Evolutionary conservation across 225 moss, liverwort and hornwort species (phyloP), one percentile per base, ranked within the genome.

Genomic region (Pseudoscleropodium purum): DNA sequence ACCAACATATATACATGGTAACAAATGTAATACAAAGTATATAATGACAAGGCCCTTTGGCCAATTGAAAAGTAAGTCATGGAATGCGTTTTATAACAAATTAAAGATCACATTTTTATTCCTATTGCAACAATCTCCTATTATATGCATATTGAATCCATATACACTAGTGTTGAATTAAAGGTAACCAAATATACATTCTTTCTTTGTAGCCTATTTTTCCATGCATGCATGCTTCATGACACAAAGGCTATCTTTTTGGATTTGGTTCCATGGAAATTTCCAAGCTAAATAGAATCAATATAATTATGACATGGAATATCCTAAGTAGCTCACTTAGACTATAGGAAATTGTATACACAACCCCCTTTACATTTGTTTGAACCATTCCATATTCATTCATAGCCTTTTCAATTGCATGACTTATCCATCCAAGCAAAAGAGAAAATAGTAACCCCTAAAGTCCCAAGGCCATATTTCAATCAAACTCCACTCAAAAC

Each of bases 181-280:
- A 54, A 54, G 5, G 41, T 72, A 0, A 9, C 39, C 7, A 70
- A 70, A 13, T 14, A 14, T 13, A 41, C 8, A 72, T 41, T 41
- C 26, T 41, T 72, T 72, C 15, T 8, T 5, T 26, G 1, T 8
- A 15, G 41, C 24, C 5, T 72, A 25, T 72, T 7, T 41, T 25
- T 15, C 7, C 52, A 52, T 2, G 5, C 4, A 0, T 52, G 52
- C 41, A 19, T 70, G 25, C 3, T 0, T 41, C 9, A 8, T 70
- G 0, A 4, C 0, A 8, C 1, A 15, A 1, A 26, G 25, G 20
- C 11, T 36, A 37, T 11, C 11, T 11, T 21, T 10, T 37, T 3
- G 8, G 15, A 41, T 41, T 24, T 72, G 0, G 9, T 15, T 41
- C 41, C 15, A 72, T 8, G 26, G 15, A 72, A 0, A 0, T 26